phyloP scores from a whole-genome alignment of 139 green algal species.

The Chlorella sp. region DNA sequence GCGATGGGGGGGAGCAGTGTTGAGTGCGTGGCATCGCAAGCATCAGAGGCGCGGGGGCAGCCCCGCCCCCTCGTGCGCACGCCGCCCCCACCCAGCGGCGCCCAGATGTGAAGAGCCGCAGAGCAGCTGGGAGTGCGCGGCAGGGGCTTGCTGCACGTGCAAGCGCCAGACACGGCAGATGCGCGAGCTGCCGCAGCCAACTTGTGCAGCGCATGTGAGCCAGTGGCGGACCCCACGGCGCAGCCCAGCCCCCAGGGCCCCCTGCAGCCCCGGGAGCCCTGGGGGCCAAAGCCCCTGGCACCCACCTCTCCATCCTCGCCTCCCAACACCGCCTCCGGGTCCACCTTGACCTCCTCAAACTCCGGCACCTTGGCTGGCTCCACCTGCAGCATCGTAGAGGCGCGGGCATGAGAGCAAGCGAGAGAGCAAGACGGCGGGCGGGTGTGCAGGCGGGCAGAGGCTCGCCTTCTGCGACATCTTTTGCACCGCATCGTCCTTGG shows the following conservation, averaged over 20 bases:
- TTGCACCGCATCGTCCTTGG: conserved; percentile 67
- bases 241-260: not conserved
- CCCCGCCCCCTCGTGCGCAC: not conserved
- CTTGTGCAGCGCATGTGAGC: not conserved
- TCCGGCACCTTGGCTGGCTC: conserved; percentile 63
- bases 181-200: not conserved
- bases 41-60: not conserved
- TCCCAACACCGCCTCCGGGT: conserved; percentile 51
- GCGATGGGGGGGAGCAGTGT: not conserved
- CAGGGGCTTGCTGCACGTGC: not conserved
- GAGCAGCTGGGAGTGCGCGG: not conserved
- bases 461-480: conserved; percentile 74
- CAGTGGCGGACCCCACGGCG: not conserved
- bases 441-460: not conserved
- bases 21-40: not conserved
- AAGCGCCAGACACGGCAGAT: not conserved
- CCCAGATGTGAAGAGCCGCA: not conserved
- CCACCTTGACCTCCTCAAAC: conserved; percentile 58
- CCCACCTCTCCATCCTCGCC: conserved; percentile 52
- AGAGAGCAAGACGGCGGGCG: not conserved
- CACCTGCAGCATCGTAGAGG: conserved; percentile 31
- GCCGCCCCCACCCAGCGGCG: not conserved
- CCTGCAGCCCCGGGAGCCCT: not conserved
- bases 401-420: not conserved
- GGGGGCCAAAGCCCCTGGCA: not conserved